phyloP scores from a whole-genome alignment of 495 filamentous ascomycete species.

The Penicillium desertorum region DNA sequence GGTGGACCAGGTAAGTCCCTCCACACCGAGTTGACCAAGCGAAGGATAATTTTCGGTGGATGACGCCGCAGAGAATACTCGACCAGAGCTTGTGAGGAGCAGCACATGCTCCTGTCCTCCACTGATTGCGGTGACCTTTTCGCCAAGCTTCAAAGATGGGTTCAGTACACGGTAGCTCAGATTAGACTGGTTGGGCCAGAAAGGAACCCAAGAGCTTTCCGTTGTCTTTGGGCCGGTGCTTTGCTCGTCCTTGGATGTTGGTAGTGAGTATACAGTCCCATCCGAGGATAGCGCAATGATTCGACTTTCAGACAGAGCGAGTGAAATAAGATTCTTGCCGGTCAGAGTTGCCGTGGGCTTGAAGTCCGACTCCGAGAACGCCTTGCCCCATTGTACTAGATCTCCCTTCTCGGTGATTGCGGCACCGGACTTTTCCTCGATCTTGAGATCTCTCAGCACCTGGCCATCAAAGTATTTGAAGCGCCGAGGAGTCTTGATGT shows the following conservation, averaged over 20 bases:
- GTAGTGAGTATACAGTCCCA: slow-evolving; percentile 84
- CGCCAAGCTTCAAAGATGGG: slow-evolving; percentile 68
- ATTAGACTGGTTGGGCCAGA: slow-evolving; percentile 58
- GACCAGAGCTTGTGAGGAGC: slow-evolving; percentile 79
- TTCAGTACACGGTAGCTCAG: slow-evolving; percentile 71
- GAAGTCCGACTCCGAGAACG: slow-evolving; percentile 58
- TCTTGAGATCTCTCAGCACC: slow-evolving; percentile 82
- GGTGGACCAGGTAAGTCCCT: slow-evolving; percentile 75
- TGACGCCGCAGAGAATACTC: slow-evolving; percentile 81
- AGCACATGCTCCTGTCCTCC: slow-evolving; percentile 83
- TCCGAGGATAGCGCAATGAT: slow-evolving; percentile 74
- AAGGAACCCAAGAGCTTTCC: slow-evolving; percentile 73
- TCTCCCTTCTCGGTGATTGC: slow-evolving; percentile 88
- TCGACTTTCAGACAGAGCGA: slow-evolving; percentile 75
- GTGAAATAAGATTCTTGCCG: slow-evolving; percentile 74
- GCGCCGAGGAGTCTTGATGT: slow-evolving; percentile 76
- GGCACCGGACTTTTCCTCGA: slow-evolving; percentile 79
- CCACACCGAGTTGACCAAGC: slow-evolving; percentile 82
- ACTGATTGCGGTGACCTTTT: slow-evolving; percentile 70
- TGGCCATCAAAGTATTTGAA: slow-evolving; percentile 83
- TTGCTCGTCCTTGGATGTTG: slow-evolving; percentile 74
- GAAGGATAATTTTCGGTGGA: slow-evolving; percentile 75
- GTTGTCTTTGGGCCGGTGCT: slow-evolving; percentile 55
- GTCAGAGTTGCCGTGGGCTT: slow-evolving; percentile 69
- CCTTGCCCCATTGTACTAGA: slow-evolving; percentile 87